Percentiles rank a stretch among this genome's conserved stretches.
phyloP scores from a whole-genome alignment of 2,329 filamentous ascomycete genomes.

The Pezicula carpinea region DNA sequence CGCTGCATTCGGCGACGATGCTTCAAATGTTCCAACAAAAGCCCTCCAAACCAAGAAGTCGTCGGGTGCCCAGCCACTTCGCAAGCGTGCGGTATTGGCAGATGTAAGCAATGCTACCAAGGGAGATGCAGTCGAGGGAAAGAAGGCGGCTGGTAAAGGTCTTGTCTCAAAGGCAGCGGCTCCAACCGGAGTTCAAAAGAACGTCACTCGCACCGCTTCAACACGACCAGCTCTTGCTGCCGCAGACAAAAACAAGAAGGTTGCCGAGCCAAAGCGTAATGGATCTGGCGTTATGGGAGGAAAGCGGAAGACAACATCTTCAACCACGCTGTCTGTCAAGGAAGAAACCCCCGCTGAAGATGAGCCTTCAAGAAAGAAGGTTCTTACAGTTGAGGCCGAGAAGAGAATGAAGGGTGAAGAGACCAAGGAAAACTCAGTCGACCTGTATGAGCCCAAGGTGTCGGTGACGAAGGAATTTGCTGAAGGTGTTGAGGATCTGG shows the following conservation, averaged over 20 bases:
- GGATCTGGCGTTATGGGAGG: constrained; percentile 64
- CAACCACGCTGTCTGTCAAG: constrained; percentile 50
- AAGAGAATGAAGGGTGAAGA: constrained; percentile 36
- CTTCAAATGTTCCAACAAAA: constrained; percentile 44
- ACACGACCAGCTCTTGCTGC: constrained; percentile 57
- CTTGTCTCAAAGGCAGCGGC: constrained; percentile 77
- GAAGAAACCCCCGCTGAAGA: constrained; percentile 57
- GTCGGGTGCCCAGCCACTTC: constrained; percentile 45
- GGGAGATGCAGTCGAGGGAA: constrained; percentile 63
- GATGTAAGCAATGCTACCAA: constrained; percentile 97
- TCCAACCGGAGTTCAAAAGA: constrained; percentile 78
- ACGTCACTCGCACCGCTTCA: constrained; percentile 46
- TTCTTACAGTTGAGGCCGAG: constrained; percentile 46
- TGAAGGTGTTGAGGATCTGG: constrained; percentile 59
- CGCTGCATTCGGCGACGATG: constrained; percentile 63
- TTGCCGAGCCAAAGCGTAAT: constrained; percentile 64
- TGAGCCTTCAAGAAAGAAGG: constrained; percentile 64
- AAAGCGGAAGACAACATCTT: constrained; percentile 60
- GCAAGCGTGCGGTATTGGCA: constrained; percentile 80
- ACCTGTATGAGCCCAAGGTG: constrained; percentile 22
- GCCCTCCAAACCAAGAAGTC: constrained; percentile 70
- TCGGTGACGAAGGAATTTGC: constrained; percentile 23
- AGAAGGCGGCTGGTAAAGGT: constrained; percentile 70
- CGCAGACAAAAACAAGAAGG: constrained; percentile 65
- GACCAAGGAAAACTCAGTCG: constrained; percentile 31